Evolutionary conservation across 192 early-diverging fungal genomes (phyloP).

Genomic region (Entomortierella beljakovae): DNA sequence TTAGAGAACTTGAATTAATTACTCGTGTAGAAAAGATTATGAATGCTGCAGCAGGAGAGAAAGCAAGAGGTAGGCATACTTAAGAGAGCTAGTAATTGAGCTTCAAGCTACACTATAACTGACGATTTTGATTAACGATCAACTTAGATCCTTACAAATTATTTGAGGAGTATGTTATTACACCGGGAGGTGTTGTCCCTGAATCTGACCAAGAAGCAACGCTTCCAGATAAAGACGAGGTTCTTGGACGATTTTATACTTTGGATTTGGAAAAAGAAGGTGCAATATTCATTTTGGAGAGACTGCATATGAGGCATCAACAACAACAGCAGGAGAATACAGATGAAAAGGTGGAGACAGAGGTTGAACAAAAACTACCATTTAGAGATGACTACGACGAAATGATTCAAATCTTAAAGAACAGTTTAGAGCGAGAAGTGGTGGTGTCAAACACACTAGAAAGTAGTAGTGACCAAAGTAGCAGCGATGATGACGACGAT

Average conservation of each 20-base stretch:
- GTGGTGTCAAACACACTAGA: conserved; percentile 16
- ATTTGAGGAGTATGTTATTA: conserved; percentile 42
- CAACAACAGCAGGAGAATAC: conserved; percentile 4
- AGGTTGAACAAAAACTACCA: neutral
- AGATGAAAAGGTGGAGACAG: neutral
- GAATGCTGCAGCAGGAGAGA: conserved; percentile 45
- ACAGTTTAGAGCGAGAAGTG: conserved; percentile 49
- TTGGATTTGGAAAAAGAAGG: conserved; percentile 51
- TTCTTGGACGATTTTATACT: conserved; percentile 42
- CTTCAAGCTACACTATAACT: neutral
- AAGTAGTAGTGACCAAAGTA: conserved; percentile 1
- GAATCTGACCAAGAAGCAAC: neutral
- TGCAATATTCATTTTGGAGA: conserved; percentile 34
- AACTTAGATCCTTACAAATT: conserved; percentile 39
- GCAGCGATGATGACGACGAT: conserved; percentile 21
- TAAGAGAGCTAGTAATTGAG: neutral
- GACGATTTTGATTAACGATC: too few relatives aligned
- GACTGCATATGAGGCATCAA: conserved; percentile 22
- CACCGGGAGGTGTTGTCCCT: conserved; percentile 1
- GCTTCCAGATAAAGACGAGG: conserved; percentile 46
- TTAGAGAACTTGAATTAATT: conserved; percentile 68
- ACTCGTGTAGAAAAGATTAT: conserved; percentile 54
- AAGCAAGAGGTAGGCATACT: conserved; percentile 33
- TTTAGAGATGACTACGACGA: conserved; percentile 27
- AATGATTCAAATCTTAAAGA: conserved; percentile 29